These are phyloP conservation scores for Penicillium fimorum DNA, from an alignment of 495 filamentous ascomycete genomes.

Conservation along the genomic window DNA sequence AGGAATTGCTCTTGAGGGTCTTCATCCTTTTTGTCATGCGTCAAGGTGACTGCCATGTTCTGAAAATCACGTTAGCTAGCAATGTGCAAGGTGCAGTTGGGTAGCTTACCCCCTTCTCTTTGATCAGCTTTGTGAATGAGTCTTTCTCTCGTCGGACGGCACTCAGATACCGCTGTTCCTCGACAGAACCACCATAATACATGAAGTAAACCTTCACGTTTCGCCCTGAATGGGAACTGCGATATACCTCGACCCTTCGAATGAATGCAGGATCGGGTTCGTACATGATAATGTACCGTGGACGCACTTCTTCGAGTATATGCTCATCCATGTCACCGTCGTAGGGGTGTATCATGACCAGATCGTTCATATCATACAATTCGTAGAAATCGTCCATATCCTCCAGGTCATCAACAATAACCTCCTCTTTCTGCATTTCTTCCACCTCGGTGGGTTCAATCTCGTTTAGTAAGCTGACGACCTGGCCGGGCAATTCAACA, in stretches of 20 bases:
- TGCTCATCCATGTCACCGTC: constrained; percentile 96
- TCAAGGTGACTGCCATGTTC: constrained; percentile 85
- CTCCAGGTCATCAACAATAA: constrained; percentile 77
- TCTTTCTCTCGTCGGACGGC: constrained; percentile 91
- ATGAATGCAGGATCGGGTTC: constrained; percentile 96
- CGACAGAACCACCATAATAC: constrained; percentile 91
- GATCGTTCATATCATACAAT: constrained; percentile 86
- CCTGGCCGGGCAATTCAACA: constrained; percentile 78
- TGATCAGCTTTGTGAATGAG: constrained; percentile 88
- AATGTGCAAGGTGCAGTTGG: neutral
- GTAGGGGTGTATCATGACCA: constrained; percentile 89
- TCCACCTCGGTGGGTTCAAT: constrained; percentile 67
- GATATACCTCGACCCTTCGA: constrained; percentile 90
- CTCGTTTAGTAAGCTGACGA: constrained; percentile 62
- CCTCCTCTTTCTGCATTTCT: constrained; percentile 65
- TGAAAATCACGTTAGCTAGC: constrained; percentile 18
- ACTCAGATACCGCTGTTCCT: constrained; percentile 92
- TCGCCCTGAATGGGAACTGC: constrained; percentile 85
- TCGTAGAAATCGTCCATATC: constrained; percentile 91
- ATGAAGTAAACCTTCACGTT: constrained; percentile 93
- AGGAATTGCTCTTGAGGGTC: constrained; percentile 93
- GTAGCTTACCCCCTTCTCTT: constrained; percentile 69
- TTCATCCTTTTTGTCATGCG: constrained; percentile 66
- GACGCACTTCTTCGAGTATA: constrained; percentile 87
- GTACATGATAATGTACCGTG: constrained; percentile 97